Conservation (phyloP, 2,329 filamentous ascomycete genomes). For the Mycosphaerella sp. region DNA sequence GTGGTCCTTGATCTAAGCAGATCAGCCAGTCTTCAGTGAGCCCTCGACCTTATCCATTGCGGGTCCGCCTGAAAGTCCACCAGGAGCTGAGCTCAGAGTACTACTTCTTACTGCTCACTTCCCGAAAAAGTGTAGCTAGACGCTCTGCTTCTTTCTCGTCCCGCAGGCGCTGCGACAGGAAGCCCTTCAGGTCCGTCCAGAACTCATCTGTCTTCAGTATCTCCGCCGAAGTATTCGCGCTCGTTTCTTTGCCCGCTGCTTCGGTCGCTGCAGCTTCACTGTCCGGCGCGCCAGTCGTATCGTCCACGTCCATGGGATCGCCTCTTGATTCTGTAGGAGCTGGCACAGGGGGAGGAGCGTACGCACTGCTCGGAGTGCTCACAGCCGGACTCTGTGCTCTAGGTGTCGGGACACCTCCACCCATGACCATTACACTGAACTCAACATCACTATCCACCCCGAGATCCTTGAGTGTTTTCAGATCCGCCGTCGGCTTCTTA, state of each 20-base stretch:
- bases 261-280: conserved; percentile 35
- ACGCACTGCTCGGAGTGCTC: conserved; percentile 18
- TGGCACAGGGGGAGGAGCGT: conserved; percentile 29
- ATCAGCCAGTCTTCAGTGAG: too few species aligned
- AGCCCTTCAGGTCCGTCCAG: conserved; percentile 79
- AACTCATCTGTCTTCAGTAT: conserved; percentile 67
- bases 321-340: conserved; percentile 24
- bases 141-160: conserved; percentile 61
- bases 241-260: conserved; percentile 51
- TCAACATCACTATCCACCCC: conserved; percentile 56
- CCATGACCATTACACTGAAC: conserved; percentile 83
- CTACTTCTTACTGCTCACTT: conserved; percentile 7
- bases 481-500: conserved; percentile 67
- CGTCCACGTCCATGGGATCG: conserved; percentile 33
- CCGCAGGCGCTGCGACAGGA: conserved; percentile 70
- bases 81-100: neutral
- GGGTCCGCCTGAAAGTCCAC: neutral
- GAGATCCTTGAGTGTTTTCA: conserved; percentile 32
- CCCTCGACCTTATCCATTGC: neutral
- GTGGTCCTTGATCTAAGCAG: too few species aligned
- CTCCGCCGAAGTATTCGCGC: conserved; percentile 38
- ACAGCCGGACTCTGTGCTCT: conserved; percentile 38
- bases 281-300: conserved; percentile 25
- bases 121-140: conserved; percentile 57
- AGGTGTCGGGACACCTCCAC: conserved; percentile 41